Evolutionary conservation across 2,329 filamentous ascomycete genomes (phyloP).

Genomic region (Hirsutella rhossiliensis): DNA sequence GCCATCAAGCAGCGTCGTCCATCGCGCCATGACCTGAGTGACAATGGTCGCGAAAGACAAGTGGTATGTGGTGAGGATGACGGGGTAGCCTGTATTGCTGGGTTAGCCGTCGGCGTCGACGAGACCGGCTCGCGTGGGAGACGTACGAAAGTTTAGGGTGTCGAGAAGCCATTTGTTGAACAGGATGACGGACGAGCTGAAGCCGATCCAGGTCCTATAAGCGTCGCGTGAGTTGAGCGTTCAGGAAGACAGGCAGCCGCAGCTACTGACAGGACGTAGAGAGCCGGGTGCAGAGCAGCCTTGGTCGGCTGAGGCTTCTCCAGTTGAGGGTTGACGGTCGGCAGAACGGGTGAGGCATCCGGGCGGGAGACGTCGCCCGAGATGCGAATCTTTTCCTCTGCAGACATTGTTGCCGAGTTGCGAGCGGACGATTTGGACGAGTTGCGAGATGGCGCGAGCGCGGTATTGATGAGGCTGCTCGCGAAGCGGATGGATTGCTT

Average conservation of each 20-base stretch:
- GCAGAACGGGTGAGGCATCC: slow-evolving; percentile 53
- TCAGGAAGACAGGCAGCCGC: not conserved
- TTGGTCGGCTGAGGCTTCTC: slow-evolving; percentile 60
- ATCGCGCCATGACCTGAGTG: slow-evolving; percentile 86
- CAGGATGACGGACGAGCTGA: slow-evolving; percentile 89
- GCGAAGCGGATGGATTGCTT: slow-evolving; percentile 15
- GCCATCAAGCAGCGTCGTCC: slow-evolving; percentile 81
- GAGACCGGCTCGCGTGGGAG: not conserved
- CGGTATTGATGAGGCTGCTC: slow-evolving; percentile 8
- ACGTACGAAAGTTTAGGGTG: slow-evolving; percentile 60
- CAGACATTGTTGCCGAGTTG: slow-evolving; percentile 2
- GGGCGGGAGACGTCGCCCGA: slow-evolving; percentile 63
- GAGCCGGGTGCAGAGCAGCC: slow-evolving; percentile 59
- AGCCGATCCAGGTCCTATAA: slow-evolving; percentile 73
- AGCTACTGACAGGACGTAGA: slow-evolving; percentile 61
- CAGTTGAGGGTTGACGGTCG: slow-evolving; percentile 64
- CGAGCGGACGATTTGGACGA: not conserved
- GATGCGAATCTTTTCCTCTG: slow-evolving; percentile 66
- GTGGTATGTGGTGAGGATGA: slow-evolving; percentile 93
- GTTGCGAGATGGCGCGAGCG: slow-evolving; percentile 19
- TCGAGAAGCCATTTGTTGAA: slow-evolving; percentile 99
- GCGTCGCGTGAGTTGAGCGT: not conserved
- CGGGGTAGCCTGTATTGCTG: slow-evolving; percentile 45
- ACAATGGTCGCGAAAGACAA: slow-evolving; percentile 84
- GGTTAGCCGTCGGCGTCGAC: slow-evolving; percentile 6